Evolutionary conservation across 2,329 filamentous ascomycete genomes (phyloP), one percentile per base, ranked within the genome.

Genomic region (Nannizzia gypsea): DNA sequence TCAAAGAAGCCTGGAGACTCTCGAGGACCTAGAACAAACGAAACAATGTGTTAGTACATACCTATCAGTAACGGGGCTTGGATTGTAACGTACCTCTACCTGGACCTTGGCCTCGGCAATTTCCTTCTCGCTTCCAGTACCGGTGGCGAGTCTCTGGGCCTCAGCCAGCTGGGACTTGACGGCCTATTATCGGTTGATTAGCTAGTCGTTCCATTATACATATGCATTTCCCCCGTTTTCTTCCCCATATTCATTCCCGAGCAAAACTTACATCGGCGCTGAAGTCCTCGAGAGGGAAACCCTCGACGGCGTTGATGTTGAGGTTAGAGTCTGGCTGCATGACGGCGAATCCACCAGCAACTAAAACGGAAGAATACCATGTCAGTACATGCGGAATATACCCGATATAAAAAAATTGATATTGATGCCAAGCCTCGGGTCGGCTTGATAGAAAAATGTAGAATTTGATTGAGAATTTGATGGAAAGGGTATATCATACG

Each of bases 91-190:
- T 78, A 96, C 92, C 90, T 99, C 93, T 68, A 99, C 80, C 83
- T 97, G 92, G 75, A 99, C 92, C 85, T 96, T 97, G 67, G 93
- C 93, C 85, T 99, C 93, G 66, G 92, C 92, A 78, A 97, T 89
- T 73, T 97, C 93, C 79, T 90, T 87, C 84, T 96, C 93, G 77
- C 90, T 96, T 72, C 92, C 93, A 73, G 81, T 85, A 72, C 93
- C 93, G 75, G 79, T 85, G 70, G 87, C 90, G 73, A 97, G 86
- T 86, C 96, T 97, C 80, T 96, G 89, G 66, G 91, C 90, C 81
- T 99, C 93, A 63, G 89, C 78, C 70, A 97, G 90, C 81, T 96
- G 92, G 72, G 87, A 84, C 73, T 83, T 84, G 75, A 99, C 89
- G 67, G 89, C 86, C 80, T 83, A 44, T 22, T 60, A 22, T 46